A percentile compares a stretch with the other conserved stretches of the same genome.
Evolutionary conservation across 164 flowering plant species (phyloP).

Genomic region (Cinnamomum chago): DNA sequence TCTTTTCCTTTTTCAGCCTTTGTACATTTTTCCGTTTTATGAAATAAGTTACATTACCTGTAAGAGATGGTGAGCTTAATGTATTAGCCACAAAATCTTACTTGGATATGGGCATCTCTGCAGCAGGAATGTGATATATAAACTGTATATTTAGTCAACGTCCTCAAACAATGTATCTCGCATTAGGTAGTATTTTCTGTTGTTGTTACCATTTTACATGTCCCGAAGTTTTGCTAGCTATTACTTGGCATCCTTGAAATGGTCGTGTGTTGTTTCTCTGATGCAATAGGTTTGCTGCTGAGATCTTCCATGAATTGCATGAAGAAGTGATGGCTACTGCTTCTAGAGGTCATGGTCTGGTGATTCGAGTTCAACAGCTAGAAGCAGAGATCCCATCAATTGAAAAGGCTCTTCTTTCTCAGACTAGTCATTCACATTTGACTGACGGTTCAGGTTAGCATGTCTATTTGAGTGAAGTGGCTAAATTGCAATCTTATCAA

Average conservation of each 20-base stretch:
- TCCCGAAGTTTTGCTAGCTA: neutral
- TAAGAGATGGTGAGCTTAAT: neutral
- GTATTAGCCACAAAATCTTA: neutral
- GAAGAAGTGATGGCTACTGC: slow-evolving; percentile 95
- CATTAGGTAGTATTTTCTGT: neutral
- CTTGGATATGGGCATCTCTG: neutral
- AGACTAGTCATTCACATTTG: slow-evolving; percentile 58
- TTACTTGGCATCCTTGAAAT: neutral
- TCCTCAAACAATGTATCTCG: neutral
- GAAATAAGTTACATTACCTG: too few species aligned
- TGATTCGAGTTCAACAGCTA: slow-evolving; percentile 83
- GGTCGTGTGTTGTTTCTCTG: slow-evolving; percentile 8
- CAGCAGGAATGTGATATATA: neutral
- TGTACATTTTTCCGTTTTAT: too few species aligned
- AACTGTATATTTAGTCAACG: neutral
- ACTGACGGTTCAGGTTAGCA: slow-evolving; percentile 56
- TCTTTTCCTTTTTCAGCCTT: too few species aligned
- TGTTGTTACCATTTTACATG: neutral
- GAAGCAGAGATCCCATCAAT: slow-evolving; percentile 83
- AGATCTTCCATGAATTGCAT: slow-evolving; percentile 88
- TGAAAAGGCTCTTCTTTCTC: slow-evolving; percentile 79
- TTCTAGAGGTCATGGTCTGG: slow-evolving; percentile 86
- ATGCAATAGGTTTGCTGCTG: slow-evolving; percentile 88
- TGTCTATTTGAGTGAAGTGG: neutral
- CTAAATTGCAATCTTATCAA: neutral